Base-by-base conservation (phyloP, 208 protist genomes). In the Strigomonas culicis region DNA sequence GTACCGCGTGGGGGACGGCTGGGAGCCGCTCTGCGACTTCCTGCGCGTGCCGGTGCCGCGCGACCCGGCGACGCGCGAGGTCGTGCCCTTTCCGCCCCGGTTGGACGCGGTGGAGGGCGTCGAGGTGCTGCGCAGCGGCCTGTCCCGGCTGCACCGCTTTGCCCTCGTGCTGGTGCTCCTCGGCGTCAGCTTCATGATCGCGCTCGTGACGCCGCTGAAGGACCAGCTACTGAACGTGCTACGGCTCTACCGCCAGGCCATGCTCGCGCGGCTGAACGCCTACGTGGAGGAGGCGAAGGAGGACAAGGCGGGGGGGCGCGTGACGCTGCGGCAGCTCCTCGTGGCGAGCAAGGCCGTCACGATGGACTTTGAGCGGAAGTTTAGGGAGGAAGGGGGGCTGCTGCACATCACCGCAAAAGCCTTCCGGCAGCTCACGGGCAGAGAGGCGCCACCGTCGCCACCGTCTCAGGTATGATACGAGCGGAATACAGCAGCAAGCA, bases 1-100 rank as follows among this genome's bases (percentile, higher is more conserved):
- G 3, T 95, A 84, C 68, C 80, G 78, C 30, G 65, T 84, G 27
- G 66, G 66, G 27, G 82, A 91, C 7, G 89, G 89, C n/a, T 95
- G 89, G 89, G 74, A 74, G 56, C 83, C 85, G 15, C 66, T 95
- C 28, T 95, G 85, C 62, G 31, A 31, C 6, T 95, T 95, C 65
- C 75, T 95, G 1, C 61, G 63, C 25, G 64, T 72, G 51, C 79
- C 75, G 7, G 55, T 85, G 6, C 84, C 83, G 17, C 64, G 58
- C 24, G 21, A 46, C n/a, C 24, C 60, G 0, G 41, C 39, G 1
- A 30, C 44, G 11, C 21, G 43, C 13, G 73, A 75, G 31, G 34
- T 57, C 4, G 1, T 88, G n/a, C 66, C 82, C 2, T 95, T 95
- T 61, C 88, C 88, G 7, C 39, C 59, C 7, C 49, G 74, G 55